Evolutionary conservation across 1,139 yeast genomes (phyloP), one percentile per base, ranked within the genome.

Genomic region (Lodderomyces oxycetoniae): DNA sequence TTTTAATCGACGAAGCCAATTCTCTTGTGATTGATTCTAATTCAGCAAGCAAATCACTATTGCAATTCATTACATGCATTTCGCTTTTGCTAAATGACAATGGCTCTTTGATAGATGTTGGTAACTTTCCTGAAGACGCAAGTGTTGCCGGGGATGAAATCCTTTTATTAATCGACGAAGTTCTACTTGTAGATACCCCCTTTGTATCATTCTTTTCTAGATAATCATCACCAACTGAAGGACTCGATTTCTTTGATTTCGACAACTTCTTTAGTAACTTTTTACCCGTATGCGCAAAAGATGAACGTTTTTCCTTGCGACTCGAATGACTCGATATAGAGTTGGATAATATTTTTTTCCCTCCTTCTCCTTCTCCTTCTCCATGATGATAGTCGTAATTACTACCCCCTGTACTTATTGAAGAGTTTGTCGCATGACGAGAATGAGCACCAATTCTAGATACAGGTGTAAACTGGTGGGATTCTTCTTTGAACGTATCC

Each of bases 21-120:
- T 83, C 93, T 14, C 74, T 71, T 2, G 89, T 79, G 1, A 83
- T 79, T 23, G 80, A 52, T 41, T 79, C 81, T 32, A 83, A 57
- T 50, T 83, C 91, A 40, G 71, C 68, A 46, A 80, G 62, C 29
- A 83, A 55, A 22, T 70, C 73, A 33, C 66, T 68, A 42, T 78
- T 80, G 35, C 81, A 75, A 26, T 66, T 72, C 63, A 82, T 65
- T 3, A 81, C 61, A 2, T 79, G 78, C 42, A 79, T 53, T 44
- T 82, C 87, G 24, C 77, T 83, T 31, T 76, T 70, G 3, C 77
- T 64, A 36, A 80, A 69, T 10, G 49, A 45, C 26, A 57, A 48
- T 3, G 46, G 42, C 23, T 27, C 26, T n/a, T 14, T 45, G 20
- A 39, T 38, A 4, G 29, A 36, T 11, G 38, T 39, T 17, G 34